Percentiles rank a stretch among this genome's conserved stretches.
Evolutionary conservation across 257 asterid genomes (phyloP).

Genomic region (Solanum acaule): DNA sequence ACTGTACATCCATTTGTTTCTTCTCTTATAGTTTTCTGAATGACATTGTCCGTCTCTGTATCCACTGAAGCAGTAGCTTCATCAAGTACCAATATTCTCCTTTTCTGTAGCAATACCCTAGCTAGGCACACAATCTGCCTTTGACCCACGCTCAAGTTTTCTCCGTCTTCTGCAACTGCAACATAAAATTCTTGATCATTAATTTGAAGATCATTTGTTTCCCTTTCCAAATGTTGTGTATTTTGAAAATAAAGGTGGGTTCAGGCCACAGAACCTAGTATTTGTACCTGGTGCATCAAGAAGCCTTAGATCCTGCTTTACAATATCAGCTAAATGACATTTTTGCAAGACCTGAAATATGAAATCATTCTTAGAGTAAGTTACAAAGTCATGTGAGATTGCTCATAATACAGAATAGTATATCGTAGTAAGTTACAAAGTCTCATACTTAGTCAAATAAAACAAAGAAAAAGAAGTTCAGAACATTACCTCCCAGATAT

Average conservation of each 20-base stretch:
- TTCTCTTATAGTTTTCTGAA: conserved; percentile 66
- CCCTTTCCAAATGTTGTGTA: neutral
- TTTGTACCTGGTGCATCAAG: conserved; percentile 66
- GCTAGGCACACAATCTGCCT: conserved; percentile 79
- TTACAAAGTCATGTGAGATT: neutral
- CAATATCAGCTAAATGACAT: conserved; percentile 54
- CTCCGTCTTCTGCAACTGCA: conserved; percentile 87
- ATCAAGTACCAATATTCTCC: conserved; percentile 58
- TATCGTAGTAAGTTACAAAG: neutral
- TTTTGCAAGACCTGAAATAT: conserved; percentile 47
- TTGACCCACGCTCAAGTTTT: conserved; percentile 79
- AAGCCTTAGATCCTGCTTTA: conserved; percentile 53
- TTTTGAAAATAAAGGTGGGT: neutral
- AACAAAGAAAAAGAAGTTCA: neutral
- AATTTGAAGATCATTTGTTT: neutral
- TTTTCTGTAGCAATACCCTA: conserved; percentile 49
- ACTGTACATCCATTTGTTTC: conserved; percentile 65
- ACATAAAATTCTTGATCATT: neutral
- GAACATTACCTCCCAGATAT: conserved; percentile 63
- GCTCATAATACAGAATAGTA: neutral
- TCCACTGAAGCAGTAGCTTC: conserved; percentile 89
- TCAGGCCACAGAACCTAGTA: neutral
- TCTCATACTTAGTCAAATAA: neutral
- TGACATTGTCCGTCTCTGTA: conserved; percentile 53
- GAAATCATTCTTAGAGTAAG: neutral